phyloP scores from a whole-genome alignment of 2,329 filamentous ascomycete genomes.

The Metarhizium anisopliae region DNA sequence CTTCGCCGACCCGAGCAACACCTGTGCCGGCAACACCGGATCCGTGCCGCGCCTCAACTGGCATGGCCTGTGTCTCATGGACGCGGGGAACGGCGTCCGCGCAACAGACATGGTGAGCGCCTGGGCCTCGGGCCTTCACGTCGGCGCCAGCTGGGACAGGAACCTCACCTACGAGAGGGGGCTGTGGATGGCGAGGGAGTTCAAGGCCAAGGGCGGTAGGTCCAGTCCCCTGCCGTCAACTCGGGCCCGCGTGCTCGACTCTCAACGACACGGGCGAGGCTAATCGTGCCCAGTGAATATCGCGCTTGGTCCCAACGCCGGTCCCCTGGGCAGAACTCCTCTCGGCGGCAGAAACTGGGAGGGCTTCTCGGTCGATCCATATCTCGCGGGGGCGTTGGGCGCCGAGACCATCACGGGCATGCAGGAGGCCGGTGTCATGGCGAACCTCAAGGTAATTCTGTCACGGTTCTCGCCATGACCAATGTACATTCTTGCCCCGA shows the following conservation, averaged over 20 bases:
- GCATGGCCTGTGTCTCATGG: slow-evolving; percentile 39
- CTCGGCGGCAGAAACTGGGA: slow-evolving; percentile 69
- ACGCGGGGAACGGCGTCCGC: slow-evolving; percentile 40
- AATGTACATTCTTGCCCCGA: neutral
- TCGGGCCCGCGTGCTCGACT: no score
- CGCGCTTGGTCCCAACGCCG: slow-evolving; percentile 61
- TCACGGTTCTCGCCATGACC: neutral
- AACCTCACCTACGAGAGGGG: slow-evolving; percentile 42
- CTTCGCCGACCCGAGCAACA: slow-evolving; percentile 40
- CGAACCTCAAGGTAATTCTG: slow-evolving; percentile 51
- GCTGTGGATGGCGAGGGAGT: slow-evolving; percentile 46
- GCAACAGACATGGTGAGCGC: slow-evolving; percentile 39
- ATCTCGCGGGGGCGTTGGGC: slow-evolving; percentile 60
- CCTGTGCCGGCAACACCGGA: slow-evolving; percentile 39
- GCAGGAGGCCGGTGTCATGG: slow-evolving; percentile 70
- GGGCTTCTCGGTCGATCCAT: slow-evolving; percentile 62
- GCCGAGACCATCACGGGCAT: slow-evolving; percentile 67
- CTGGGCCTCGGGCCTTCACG: slow-evolving; percentile 38
- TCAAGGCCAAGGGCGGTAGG: slow-evolving; percentile 48
- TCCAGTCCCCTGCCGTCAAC: neutral
- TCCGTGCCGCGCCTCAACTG: slow-evolving; percentile 34
- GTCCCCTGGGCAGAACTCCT: slow-evolving; percentile 61
- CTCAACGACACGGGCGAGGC: neutral
- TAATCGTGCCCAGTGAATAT: slow-evolving; percentile 43
- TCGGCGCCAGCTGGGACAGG: slow-evolving; percentile 44